Evolutionary conservation across 2,329 filamentous ascomycete genomes (phyloP).

Genomic region (Chaetomium sp.): DNA sequence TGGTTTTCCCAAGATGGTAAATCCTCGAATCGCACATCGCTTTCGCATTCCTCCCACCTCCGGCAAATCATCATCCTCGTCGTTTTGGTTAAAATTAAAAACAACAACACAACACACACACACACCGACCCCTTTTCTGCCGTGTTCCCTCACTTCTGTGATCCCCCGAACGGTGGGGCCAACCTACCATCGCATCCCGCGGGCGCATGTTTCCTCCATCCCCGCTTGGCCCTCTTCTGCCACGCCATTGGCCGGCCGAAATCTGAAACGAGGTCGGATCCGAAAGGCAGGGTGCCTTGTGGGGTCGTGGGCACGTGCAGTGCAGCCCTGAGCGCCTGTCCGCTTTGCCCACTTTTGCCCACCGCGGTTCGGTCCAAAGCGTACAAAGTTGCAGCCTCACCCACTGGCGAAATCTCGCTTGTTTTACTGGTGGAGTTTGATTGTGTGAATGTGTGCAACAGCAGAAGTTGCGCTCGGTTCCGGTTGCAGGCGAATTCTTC

Average conservation of each 20-base stretch:
- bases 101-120: background rate
- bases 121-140: background rate
- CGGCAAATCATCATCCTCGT: no score
- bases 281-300: background rate
- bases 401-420: conserved; percentile 8
- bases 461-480: background rate
- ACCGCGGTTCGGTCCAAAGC: no score
- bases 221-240: background rate
- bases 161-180: background rate
- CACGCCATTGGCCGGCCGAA: conserved; percentile 2
- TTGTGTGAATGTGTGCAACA: background rate
- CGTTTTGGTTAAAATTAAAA: conserved; percentile 10
- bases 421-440: background rate
- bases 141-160: conserved; percentile 7
- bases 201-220: background rate
- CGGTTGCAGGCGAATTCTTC: background rate
- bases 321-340: no score
- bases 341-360: no score
- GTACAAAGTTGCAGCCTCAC: no score
- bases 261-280: conserved; percentile 14
- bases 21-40: no score
- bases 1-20: no score
- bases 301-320: background rate
- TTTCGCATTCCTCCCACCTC: no score
- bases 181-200: background rate